phyloP scores from a whole-genome alignment of 2,329 filamentous ascomycete genomes.

The Epichloe sp. region DNA sequence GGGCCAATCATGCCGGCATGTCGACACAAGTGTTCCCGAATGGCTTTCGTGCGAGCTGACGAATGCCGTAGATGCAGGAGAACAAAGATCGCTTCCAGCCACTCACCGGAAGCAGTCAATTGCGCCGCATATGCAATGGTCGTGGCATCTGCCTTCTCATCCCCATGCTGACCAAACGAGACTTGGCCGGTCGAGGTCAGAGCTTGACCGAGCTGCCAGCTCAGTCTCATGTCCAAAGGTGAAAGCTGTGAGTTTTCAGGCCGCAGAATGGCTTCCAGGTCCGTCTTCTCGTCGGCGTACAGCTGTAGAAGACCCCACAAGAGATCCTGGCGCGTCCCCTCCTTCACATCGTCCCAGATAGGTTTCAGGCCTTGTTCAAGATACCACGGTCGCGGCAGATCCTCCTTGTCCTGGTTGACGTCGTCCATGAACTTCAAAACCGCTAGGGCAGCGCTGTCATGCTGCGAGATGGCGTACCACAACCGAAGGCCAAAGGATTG shows the following conservation, averaged over 20 bases:
- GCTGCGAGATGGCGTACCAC: constrained; percentile 66
- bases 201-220: constrained; percentile 73
- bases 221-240: constrained; percentile 60
- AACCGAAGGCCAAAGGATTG: constrained; percentile 83
- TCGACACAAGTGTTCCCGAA: constrained; percentile 61
- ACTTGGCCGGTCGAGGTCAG: constrained; percentile 38
- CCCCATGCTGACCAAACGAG: constrained; percentile 38
- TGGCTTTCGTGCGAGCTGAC: constrained; percentile 47
- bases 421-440: constrained; percentile 64
- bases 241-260: constrained; percentile 67
- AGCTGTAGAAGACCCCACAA: constrained; percentile 80
- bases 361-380: constrained; percentile 43
- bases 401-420: constrained; percentile 56
- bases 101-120: constrained; percentile 50
- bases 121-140: constrained; percentile 53
- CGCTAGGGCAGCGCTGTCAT: constrained; percentile 58
- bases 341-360: constrained; percentile 47
- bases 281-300: constrained; percentile 47
- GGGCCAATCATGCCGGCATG: constrained; percentile 56
- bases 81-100: constrained; percentile 62
- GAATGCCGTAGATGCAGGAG: constrained; percentile 59
- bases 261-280: constrained; percentile 57
- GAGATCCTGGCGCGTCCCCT: constrained; percentile 55
- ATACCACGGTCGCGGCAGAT: constrained; percentile 61
- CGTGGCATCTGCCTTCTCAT: constrained; percentile 50